Evolutionary conservation across 805 yeast species (phyloP), one percentile per base, ranked within the genome.

Genomic region (Nakazawaea ernobii): DNA sequence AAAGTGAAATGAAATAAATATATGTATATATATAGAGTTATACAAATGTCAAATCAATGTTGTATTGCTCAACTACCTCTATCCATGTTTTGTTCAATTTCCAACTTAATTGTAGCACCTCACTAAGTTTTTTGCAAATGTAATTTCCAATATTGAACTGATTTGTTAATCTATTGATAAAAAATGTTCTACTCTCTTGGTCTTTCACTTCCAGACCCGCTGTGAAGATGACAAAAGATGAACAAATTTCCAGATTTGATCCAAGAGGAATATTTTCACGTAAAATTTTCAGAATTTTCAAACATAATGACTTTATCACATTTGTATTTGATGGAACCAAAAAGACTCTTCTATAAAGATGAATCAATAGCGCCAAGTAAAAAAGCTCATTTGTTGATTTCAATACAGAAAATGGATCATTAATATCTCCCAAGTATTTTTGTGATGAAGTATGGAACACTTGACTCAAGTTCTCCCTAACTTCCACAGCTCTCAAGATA

Each of bases 201-300:
- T 75, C 70, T 11, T 66, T 52, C 7, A 75, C 69, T 53, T 82
- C 87, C 59, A 84, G 77, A 15, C 79, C 87, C 20, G 81, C 78
- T 28, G 80, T 69, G 52, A 81, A 78, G 4, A 73, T 61, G 15
- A 82, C 78, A 49, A 80, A 75, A 6, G 79, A 66, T 43, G 79
- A 61, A 56, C 85, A 79, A 4, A 79, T 63, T 49, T 80, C 82
- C 5, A 80, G 78, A 0, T 79, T 70, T 2, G 77, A 65, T 8
- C 69, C 66, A 6, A 70, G 63, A 15, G 71, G 74, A 7, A 82
- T 69, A 46, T 70, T 60, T 0, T 61, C 55, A 32, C 61, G 65
- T 2, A 75, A 52, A 2, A 73, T 54, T 4, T 53, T 52, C 2
- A 70, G 67, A 50, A 77, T 69, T 13, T 68, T 69, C 8, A 53